These are phyloP conservation scores for Artemisia annua DNA, from an alignment of 129 eudicot genomes.

Conservation along the genomic window DNA sequence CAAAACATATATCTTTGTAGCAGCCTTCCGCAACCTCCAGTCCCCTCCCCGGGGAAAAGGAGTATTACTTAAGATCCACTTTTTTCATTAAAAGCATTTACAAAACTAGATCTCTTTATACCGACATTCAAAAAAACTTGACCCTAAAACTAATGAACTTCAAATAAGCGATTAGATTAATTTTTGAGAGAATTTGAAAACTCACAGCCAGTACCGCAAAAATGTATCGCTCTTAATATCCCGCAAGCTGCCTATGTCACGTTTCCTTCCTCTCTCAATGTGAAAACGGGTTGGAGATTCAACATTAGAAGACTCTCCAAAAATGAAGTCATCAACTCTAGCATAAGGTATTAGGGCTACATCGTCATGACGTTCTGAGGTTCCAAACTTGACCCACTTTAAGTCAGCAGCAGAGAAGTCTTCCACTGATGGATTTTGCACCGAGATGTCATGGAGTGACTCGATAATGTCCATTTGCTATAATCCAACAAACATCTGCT, in stretches of 20 bases:
- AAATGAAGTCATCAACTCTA: conserved; percentile 84
- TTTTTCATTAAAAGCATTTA: background rate
- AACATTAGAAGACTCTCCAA: conserved; percentile 74
- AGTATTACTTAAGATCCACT: conserved; percentile 11
- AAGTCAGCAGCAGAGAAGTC: conserved; percentile 78
- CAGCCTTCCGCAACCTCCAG: conserved; percentile 22
- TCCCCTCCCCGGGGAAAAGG: conserved; percentile 30
- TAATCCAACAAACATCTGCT: background rate
- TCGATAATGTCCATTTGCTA: conserved; percentile 71
- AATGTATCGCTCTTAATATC: conserved; percentile 76
- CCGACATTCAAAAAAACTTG: background rate
- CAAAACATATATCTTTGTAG: conserved; percentile 24
- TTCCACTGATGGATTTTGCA: conserved; percentile 78
- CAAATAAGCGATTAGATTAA: background rate
- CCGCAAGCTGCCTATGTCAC: conserved; percentile 66
- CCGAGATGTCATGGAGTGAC: conserved; percentile 58
- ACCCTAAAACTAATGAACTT: background rate
- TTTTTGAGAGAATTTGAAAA: background rate
- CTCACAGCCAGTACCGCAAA: conserved; percentile 84
- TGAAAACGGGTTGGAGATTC: conserved; percentile 95
- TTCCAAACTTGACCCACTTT: conserved; percentile 78
- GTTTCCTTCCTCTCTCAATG: conserved; percentile 88
- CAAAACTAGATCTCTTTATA: background rate
- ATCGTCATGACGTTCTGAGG: conserved; percentile 70
- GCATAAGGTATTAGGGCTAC: conserved; percentile 89